Conservation (phyloP, 257 asterid genomes). For the Jaltomata sinuosa region DNA sequence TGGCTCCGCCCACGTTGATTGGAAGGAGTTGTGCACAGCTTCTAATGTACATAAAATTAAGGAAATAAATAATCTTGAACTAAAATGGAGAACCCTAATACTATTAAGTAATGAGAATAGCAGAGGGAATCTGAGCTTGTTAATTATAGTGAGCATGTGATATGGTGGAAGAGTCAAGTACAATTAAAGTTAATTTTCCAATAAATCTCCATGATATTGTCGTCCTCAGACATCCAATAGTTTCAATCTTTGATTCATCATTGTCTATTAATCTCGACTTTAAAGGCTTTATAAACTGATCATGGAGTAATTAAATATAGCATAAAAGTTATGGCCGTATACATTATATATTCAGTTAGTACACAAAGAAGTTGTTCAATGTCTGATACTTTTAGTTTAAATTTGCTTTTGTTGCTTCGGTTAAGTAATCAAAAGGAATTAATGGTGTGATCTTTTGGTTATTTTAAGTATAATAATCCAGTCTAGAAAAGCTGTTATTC, state of each 20-base stretch:
- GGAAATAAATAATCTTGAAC: background rate
- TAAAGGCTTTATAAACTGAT: background rate
- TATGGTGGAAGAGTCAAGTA: conserved; percentile 1
- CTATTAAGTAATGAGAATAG: too few species aligned
- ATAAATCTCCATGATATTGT: conserved; percentile 7
- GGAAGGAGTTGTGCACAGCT: background rate
- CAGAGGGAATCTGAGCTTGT: background rate
- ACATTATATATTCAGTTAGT: background rate
- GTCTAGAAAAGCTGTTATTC: background rate
- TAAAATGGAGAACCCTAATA: background rate
- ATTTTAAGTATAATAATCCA: background rate
- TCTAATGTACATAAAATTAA: background rate
- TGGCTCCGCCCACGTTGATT: too few species aligned
- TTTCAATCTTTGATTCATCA: background rate
- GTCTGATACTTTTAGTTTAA: background rate
- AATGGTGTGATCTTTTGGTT: background rate
- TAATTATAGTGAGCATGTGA: conserved; percentile 9
- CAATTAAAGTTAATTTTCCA: conserved; percentile 1
- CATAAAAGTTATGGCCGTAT: background rate
- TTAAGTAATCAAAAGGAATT: background rate
- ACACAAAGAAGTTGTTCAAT: background rate
- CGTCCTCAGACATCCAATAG: conserved; percentile 1
- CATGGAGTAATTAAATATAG: background rate
- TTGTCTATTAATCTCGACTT: background rate
- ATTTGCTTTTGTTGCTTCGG: background rate